Base-by-base conservation (phyloP, 306 rosid genomes). In the Vigna trinervia region DNA sequence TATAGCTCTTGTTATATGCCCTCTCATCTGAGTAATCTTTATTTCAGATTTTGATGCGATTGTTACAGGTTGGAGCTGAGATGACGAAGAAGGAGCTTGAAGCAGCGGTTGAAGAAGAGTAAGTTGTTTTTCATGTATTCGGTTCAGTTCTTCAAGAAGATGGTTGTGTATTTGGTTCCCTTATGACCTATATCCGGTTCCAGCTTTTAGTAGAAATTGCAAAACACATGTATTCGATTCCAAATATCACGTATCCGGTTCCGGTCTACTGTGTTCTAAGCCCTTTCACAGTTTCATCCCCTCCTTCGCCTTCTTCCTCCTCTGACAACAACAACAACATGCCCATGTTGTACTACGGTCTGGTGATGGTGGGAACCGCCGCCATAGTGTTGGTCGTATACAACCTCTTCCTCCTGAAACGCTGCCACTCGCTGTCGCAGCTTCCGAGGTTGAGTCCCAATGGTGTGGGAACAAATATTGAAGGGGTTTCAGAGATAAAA, bases 301-400 rank as follows among this genome's bases (percentile, higher is more conserved):
- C 80, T 39, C 84, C 82, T 0, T 62, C 81, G 4, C 84, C 84
- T 67, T 6, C 82, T 50, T 41, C 54, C 41, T 43, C 72, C 20
- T 30, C 79, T 10, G 84, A 77, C 80, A 86, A 82, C 59, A 86
- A 69, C 89, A 76, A 82, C 51, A 86, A 65, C 89, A 76, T 88
- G 17, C 81, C 94, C 58, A 82, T 87, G 90, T 69, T 95, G 26
- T 92, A 86, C 80, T 96, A 91, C 34, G 89, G 91, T 68, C 94
- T 96, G 1, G 86, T 85, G 1, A 89, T 88, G 36, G 41, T 96
- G 2, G 96, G 93, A 74, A 80, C 88, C 6, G 85, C 90, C 5
- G 88, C 90, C 32, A 47, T 91, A 48, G 76, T 91, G 3, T 69
- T 96, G 8, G 86, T 78, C 52, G 14, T 90, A 7, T 96, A 90